Conservation (phyloP, 2,329 filamentous ascomycete genomes). For the Colletotrichum viniferum region DNA sequence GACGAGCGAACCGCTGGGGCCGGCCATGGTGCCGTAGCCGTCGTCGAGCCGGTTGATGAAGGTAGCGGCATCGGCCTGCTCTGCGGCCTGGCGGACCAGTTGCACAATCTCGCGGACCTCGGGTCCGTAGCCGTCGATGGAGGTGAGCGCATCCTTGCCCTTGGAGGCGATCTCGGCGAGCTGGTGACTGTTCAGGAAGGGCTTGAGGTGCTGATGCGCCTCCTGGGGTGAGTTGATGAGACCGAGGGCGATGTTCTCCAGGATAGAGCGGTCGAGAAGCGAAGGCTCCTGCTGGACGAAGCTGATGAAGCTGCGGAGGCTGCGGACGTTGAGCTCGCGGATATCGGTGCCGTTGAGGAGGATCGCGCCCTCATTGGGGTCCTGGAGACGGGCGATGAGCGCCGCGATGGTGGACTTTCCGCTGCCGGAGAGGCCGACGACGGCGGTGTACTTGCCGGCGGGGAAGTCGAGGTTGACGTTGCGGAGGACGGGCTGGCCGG, state of each 20-base stretch:
- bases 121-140: constrained; percentile 23
- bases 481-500: constrained; percentile 37
- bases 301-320: constrained; percentile 34
- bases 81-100: constrained; percentile 50
- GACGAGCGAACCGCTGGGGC: constrained; percentile 49
- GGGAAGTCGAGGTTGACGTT: constrained; percentile 37
- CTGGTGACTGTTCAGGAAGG: constrained; percentile 43
- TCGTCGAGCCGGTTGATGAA: constrained; percentile 55
- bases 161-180: constrained; percentile 48
- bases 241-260: constrained; percentile 49
- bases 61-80: constrained; percentile 56
- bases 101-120: constrained; percentile 46
- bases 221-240: constrained; percentile 38
- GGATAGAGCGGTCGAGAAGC: constrained; percentile 38
- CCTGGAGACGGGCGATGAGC: constrained; percentile 48
- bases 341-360: constrained; percentile 41
- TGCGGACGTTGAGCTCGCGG: constrained; percentile 37
- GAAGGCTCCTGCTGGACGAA: constrained; percentile 38
- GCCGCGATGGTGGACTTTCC: constrained; percentile 51
- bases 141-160: constrained; percentile 27
- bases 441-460: constrained; percentile 46
- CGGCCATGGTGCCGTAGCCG: constrained; percentile 51
- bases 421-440: constrained; percentile 55
- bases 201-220: constrained; percentile 37
- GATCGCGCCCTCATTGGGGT: constrained; percentile 44